Evolutionary conservation across 768 basidiomycete species (phyloP).

Genomic region (Collybiopsis confluens): DNA sequence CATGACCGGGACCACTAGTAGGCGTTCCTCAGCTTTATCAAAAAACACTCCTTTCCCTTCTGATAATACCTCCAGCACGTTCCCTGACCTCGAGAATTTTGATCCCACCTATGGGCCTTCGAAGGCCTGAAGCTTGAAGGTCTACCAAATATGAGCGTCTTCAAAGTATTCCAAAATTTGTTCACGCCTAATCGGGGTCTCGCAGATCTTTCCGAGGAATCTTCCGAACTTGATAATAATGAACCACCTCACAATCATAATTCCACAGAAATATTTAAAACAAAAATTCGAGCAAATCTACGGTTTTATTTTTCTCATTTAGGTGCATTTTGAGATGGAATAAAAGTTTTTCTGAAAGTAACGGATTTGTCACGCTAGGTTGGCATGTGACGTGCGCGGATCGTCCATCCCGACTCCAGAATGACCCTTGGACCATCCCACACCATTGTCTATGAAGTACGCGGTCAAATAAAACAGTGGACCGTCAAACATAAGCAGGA

Average conservation of each 20-base stretch:
- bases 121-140: constrained; percentile 94
- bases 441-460: no score
- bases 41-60: constrained; percentile 14
- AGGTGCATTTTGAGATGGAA: no score
- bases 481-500: no score
- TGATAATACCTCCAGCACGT: constrained; percentile 20
- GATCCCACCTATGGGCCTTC: constrained; percentile 95
- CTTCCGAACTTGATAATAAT: constrained; percentile 31
- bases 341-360: no score
- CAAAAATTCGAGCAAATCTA: no score
- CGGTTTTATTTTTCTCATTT: no score
- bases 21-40: constrained; percentile 21
- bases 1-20: constrained; percentile 29
- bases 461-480: no score
- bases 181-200: constrained; percentile 68
- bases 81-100: constrained; percentile 69
- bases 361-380: no score
- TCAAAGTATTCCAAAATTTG: constrained; percentile 71
- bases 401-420: no score
- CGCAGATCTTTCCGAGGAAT: constrained; percentile 76
- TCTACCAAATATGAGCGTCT: constrained; percentile 78
- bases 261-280: no score
- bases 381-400: no score
- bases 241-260: constrained; percentile 28
- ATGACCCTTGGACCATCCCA: no score